Evolutionary conservation across 345 rosid genomes (phyloP).

Genomic region (Limnanthes douglasii): DNA sequence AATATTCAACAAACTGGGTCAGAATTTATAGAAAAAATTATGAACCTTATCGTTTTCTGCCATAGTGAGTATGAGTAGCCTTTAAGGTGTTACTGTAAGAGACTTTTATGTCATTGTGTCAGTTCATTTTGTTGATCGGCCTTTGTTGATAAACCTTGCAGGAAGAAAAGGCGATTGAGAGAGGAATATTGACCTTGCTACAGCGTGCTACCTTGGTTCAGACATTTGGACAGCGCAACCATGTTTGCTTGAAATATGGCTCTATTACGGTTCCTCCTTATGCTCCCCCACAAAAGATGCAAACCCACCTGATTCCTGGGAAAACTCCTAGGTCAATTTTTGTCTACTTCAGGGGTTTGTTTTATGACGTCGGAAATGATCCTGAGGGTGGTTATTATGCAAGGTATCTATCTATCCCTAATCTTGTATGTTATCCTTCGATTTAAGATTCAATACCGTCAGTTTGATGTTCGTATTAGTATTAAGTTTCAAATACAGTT

Average conservation of each 20-base stretch:
- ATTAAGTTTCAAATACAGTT: background rate
- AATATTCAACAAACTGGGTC: too few relatives aligned
- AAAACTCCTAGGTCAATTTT: constrained; percentile 89
- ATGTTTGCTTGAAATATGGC: constrained; percentile 90
- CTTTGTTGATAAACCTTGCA: constrained; percentile 8
- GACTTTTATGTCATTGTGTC: too few relatives aligned
- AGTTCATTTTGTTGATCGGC: background rate
- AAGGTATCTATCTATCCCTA: constrained; percentile 33
- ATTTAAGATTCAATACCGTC: background rate
- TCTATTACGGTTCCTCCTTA: constrained; percentile 96
- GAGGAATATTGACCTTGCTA: constrained; percentile 83
- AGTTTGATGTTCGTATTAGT: background rate
- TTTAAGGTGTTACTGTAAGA: too few relatives aligned
- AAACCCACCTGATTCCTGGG: constrained; percentile 64
- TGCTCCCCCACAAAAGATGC: constrained; percentile 99
- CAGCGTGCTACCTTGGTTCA: constrained; percentile 95
- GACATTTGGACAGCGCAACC: constrained; percentile 94
- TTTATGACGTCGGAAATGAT: constrained; percentile 93
- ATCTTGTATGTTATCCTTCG: constrained; percentile 2
- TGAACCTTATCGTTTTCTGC: too few relatives aligned
- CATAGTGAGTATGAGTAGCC: too few relatives aligned
- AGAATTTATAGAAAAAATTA: too few relatives aligned
- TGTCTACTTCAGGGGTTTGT: constrained; percentile 91
- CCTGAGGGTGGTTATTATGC: constrained; percentile 99
- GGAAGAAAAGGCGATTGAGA: constrained; percentile 97